phyloP scores from a whole-genome alignment of 2,329 filamentous ascomycete species.

The Saccharata proteae region DNA sequence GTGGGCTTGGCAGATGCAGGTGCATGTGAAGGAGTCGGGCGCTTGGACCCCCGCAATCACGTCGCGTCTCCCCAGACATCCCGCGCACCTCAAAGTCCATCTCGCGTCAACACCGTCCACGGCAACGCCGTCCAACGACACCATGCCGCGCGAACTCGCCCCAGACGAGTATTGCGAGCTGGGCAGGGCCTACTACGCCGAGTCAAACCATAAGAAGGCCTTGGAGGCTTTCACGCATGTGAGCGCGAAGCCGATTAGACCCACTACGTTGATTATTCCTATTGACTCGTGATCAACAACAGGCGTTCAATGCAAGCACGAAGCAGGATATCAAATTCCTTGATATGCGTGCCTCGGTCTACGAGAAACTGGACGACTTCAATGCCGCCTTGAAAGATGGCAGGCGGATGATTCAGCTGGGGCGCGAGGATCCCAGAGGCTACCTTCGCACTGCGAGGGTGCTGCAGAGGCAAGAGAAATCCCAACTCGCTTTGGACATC shows the following conservation, averaged over 20 bases:
- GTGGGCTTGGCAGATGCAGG: neutral
- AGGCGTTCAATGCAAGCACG: slow-evolving; percentile 7
- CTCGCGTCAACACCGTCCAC: too few species aligned
- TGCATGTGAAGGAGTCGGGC: neutral
- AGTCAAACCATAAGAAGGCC: slow-evolving; percentile 23
- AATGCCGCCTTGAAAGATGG: slow-evolving; percentile 43
- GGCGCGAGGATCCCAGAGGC: slow-evolving; percentile 35
- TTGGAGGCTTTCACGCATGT: slow-evolving; percentile 20
- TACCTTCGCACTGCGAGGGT: slow-evolving; percentile 44
- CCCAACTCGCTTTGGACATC: slow-evolving; percentile 41
- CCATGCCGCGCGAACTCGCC: slow-evolving; percentile 20
- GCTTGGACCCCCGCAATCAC: neutral
- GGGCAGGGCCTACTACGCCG: slow-evolving; percentile 23
- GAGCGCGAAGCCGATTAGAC: neutral
- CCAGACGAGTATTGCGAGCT: slow-evolving; percentile 23
- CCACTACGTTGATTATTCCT: neutral
- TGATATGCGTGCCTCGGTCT: slow-evolving; percentile 44
- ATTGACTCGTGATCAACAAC: neutral
- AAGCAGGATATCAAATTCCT: slow-evolving; percentile 30
- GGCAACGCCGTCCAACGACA: neutral
- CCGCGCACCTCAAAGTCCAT: too few species aligned
- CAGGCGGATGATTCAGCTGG: slow-evolving; percentile 41
- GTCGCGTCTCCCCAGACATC: too few species aligned
- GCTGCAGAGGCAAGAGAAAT: slow-evolving; percentile 36
- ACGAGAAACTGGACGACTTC: slow-evolving; percentile 40